Base-by-base conservation (phyloP, 2,329 filamentous ascomycete species). In the Diplodia seriata region DNA sequence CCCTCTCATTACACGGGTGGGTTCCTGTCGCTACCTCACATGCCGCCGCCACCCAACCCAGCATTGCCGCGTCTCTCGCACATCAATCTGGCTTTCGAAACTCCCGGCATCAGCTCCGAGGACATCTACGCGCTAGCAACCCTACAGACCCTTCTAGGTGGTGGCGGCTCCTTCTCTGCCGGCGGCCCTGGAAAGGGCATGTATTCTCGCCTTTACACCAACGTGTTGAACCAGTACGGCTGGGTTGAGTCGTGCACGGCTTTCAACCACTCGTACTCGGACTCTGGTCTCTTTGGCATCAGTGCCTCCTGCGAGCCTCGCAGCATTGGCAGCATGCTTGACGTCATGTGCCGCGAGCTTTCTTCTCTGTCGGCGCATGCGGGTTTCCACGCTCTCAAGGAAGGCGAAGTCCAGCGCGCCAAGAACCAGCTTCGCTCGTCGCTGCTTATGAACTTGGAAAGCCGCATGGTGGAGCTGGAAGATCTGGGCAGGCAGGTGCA, bases 111-210 rank as follows among this genome's bases (percentile, higher is more conserved):
- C 76, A 89, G 88, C 26, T 94, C 91, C 2, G 89, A 92, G 14
- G 94, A 98, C 77, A 97, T 99, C 75, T 99, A 98, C 81, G 94
- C 95, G 20, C 89, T 98, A 54, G 95, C 95, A 7, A 97, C 94
- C 0, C 85, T 99, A 1, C 96, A 98, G 80, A 98, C 93, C 1
- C 90, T 99, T 11, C 91, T 99, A 40, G 95, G 95, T 68, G 95
- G 95, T 57, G 95, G 95, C 59, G 95, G 95, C 29, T 97, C 94
- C 67, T 99, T 99, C 83, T 97, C 92, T 18, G 95, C 95, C 66
- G 95, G 95, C 74, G 95, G 95, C 0, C 95, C 95, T 4, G 95
- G 95, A 65, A 99, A 99, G 84, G 95, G 95, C 78, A 99, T 99
- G 95, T 98, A 98, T 85, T 97, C 92, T 47, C 91, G 95, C 14